phyloP scores from a whole-genome alignment of 2,329 filamentous ascomycete species.

The Dryadomyces quercus-mongolicae region DNA sequence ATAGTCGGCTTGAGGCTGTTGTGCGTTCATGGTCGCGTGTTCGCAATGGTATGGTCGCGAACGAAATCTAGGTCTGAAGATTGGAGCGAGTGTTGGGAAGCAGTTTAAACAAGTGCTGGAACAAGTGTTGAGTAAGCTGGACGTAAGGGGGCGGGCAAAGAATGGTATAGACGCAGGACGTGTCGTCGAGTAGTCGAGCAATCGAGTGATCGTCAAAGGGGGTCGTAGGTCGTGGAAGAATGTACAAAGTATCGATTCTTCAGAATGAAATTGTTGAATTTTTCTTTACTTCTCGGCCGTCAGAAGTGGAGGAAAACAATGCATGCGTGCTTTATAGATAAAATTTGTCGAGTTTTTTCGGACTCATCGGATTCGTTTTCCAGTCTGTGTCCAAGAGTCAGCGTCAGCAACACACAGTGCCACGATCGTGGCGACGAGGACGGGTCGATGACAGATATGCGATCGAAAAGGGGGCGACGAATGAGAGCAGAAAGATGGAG shows the following conservation, averaged over 20 bases:
- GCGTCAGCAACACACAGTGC: not conserved
- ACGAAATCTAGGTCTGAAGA: too few species aligned
- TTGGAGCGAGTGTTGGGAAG: too few species aligned
- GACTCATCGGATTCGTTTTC: not conserved
- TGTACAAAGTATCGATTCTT: not conserved
- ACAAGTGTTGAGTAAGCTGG: too few species aligned
- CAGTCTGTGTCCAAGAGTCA: not conserved
- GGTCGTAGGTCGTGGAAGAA: not conserved
- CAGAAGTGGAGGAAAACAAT: not conserved
- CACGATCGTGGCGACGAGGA: not conserved
- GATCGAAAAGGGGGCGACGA: not conserved
- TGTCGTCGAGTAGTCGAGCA: too few species aligned
- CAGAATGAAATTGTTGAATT: not conserved
- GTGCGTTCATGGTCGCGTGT: constrained; percentile 30
- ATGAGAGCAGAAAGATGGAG: not conserved
- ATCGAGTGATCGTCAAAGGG: not conserved
- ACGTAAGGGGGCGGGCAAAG: too few species aligned
- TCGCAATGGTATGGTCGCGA: too few species aligned
- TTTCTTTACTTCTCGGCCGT: not conserved
- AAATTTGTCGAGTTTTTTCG: not conserved
- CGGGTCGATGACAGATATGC: not conserved
- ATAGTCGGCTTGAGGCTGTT: constrained; percentile 45
- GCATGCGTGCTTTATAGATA: not conserved
- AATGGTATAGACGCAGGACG: too few species aligned
- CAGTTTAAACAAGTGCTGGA: too few species aligned